Conservation (phyloP, 805 yeast species). For the Saccharomyces cerevisiae region DNA sequence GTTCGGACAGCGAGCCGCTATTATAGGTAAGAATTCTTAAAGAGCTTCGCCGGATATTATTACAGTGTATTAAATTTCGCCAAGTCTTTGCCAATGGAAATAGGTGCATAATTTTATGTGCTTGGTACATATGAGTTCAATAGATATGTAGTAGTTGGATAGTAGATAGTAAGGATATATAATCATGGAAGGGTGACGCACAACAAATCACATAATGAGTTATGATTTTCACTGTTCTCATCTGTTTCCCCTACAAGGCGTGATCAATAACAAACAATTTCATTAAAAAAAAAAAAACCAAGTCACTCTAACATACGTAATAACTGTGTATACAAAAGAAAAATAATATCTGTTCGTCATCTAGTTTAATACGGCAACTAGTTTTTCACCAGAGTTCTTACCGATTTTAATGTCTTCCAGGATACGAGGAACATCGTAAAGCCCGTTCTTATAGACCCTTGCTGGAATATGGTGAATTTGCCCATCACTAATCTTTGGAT, state of each 20-base stretch:
- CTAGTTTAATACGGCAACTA: constrained; percentile 15
- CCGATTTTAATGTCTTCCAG: constrained; percentile 20
- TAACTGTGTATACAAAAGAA: too few species aligned
- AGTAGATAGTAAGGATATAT: not conserved
- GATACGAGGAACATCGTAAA: constrained; percentile 22
- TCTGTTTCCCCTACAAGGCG: not conserved
- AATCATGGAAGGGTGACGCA: too few species aligned
- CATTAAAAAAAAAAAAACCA: too few species aligned
- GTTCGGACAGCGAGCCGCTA: not conserved
- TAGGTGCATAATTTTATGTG: not conserved
- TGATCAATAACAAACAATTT: too few species aligned
- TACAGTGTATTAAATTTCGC: not conserved
- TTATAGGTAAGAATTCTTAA: not conserved
- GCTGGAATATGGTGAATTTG: constrained; percentile 29
- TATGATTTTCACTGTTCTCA: not conserved
- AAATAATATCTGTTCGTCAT: too few species aligned
- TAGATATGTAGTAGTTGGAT: not conserved
- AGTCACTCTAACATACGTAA: not conserved
- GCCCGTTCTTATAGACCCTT: constrained; percentile 24
- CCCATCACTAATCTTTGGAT: constrained; percentile 18
- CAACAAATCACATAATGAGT: not conserved
- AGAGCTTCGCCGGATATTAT: too few species aligned
- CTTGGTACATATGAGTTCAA: not conserved
- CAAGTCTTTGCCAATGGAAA: not conserved
- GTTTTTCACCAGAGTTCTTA: constrained; percentile 25